phyloP scores from a whole-genome alignment of 805 yeast species.

The Pichia kluyveri region DNA sequence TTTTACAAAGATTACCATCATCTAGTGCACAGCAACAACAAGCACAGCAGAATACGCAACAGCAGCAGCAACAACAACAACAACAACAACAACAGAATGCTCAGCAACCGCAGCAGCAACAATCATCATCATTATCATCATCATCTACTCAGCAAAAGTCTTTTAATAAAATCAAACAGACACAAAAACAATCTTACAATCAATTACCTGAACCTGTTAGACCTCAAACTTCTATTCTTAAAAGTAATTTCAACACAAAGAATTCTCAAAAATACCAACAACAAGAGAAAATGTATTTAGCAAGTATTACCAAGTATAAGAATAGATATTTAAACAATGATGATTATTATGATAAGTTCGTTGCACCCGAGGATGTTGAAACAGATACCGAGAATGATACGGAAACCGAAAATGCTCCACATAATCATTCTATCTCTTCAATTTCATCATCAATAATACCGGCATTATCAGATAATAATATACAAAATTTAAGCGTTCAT shows the following conservation, averaged over 20 bases:
- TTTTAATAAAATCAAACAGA: slow-evolving; percentile 2
- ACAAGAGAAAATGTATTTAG: slow-evolving; percentile 44
- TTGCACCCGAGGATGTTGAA: slow-evolving; percentile 26
- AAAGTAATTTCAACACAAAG: slow-evolving; percentile 24
- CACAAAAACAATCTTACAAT: not conserved
- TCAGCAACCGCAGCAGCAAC: not conserved
- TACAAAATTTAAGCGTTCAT: no score
- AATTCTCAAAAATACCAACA: slow-evolving; percentile 36
- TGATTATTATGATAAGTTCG: slow-evolving; percentile 47
- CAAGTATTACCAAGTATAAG: slow-evolving; percentile 30
- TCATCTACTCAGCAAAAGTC: slow-evolving; percentile 3
- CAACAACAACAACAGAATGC: not conserved
- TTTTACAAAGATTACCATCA: not conserved
- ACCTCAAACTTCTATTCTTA: slow-evolving; percentile 23
- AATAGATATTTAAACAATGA: slow-evolving; percentile 30
- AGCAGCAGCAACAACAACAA: not conserved
- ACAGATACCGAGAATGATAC: not conserved
- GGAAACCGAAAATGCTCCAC: not conserved
- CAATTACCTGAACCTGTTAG: slow-evolving; percentile 11
- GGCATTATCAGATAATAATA: no score
- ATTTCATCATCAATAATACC: no score
- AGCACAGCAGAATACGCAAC: not conserved
- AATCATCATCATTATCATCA: not conserved
- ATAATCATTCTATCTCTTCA: no score
- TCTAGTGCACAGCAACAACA: not conserved